phyloP scores from a whole-genome alignment of 208 protist species.

The Trypanosoma cruzi region DNA sequence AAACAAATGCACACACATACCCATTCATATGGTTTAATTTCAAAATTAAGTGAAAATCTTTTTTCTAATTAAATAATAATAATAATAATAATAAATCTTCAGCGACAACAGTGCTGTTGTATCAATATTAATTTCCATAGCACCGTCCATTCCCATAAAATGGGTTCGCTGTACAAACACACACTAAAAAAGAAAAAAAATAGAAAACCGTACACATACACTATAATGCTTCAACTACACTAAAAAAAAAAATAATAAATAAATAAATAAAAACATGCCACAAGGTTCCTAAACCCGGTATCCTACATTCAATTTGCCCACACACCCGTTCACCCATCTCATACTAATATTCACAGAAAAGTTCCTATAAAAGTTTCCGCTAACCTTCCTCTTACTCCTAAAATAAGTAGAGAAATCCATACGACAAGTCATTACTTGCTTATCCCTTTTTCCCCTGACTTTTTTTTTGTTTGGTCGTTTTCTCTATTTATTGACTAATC shows the following conservation, averaged over 20 bases:
- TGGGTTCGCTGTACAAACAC: neutral
- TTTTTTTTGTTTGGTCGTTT: too few relatives aligned
- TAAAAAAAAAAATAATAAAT: neutral
- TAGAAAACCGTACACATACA: neutral
- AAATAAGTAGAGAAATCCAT: too few relatives aligned
- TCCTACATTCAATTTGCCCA: too few relatives aligned
- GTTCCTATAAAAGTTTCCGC: neutral
- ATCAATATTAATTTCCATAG: too few relatives aligned
- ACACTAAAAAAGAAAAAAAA: neutral
- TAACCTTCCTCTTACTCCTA: neutral
- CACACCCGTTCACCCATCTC: neutral
- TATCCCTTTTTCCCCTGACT: neutral
- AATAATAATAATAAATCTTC: neutral
- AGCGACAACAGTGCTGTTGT: too few relatives aligned
- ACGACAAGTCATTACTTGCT: too few relatives aligned
- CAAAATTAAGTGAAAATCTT: neutral
- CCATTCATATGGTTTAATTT: neutral
- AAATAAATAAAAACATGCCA: neutral
- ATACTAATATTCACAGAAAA: neutral
- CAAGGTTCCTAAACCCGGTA: neutral
- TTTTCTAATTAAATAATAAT: neutral
- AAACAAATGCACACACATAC: neutral
- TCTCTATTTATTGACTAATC: too few relatives aligned
- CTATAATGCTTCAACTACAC: neutral
- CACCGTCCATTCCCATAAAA: neutral